Percentiles rank a stretch among this genome's conserved stretches.
Conservation (phyloP, 2,329 filamentous ascomycete species). For the Diaporthe eres region DNA sequence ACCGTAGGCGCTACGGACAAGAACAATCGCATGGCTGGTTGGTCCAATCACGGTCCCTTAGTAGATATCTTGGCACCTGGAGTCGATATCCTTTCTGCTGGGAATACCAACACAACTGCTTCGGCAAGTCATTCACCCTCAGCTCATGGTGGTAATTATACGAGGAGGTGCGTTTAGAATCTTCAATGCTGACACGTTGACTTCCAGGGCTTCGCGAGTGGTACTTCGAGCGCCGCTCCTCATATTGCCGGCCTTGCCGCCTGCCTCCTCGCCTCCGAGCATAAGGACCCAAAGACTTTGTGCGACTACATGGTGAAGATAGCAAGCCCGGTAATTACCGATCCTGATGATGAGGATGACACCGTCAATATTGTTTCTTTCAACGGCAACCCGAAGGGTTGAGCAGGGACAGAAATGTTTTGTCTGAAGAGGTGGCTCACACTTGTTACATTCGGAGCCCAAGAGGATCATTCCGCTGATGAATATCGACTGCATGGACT, state of each 20-base stretch:
- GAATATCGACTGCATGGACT: not conserved
- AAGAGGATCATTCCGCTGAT: not conserved
- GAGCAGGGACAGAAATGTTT: not conserved
- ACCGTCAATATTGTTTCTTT: not conserved
- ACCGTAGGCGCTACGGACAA: not conserved
- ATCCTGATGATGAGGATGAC: no score
- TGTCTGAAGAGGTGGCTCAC: not conserved
- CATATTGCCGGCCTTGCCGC: not conserved
- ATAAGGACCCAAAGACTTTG: not conserved
- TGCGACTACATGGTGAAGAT: not conserved
- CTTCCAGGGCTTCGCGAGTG: accelerated
- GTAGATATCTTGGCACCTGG: not conserved
- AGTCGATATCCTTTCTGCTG: not conserved
- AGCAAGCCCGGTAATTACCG: not conserved
- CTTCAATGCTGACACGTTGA: not conserved
- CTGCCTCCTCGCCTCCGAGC: not conserved
- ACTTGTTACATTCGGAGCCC: not conserved
- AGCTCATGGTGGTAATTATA: no score
- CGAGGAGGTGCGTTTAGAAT: no score
- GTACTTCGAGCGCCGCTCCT: not conserved
- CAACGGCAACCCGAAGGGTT: not conserved
- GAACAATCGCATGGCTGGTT: not conserved
- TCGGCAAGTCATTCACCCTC: not conserved
- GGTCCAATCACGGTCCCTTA: not conserved
- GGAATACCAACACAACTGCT: not conserved